Evolutionary conservation across 345 rosid genomes (phyloP), one percentile per base, ranked within the genome.

Genomic region (Salix suchowensis): DNA sequence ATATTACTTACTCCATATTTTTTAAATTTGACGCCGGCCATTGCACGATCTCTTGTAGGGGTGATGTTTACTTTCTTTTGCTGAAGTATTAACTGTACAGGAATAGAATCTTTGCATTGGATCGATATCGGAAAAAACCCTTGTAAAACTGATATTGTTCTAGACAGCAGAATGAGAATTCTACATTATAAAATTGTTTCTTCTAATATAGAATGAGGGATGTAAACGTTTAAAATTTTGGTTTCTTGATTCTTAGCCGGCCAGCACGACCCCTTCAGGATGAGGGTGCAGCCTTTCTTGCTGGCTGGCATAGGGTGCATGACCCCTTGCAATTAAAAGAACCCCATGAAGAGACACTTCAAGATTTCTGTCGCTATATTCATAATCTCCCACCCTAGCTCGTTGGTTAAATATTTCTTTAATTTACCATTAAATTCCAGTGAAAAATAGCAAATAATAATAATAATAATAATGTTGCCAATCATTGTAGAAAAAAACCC

Each of bases 81-180:
- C 39, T 10, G 48, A 30, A 36, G 13, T 10, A 26, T 37, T 18
- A 11, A 14, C 6, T 65, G 39, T 12, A 16, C 2, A 58, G 44
- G 80, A 81, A 81, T 76, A 68, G 73, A 72, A 81, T 81, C 80
- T 48, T 72, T 68, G 80, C 74, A 62, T 61, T 76, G 80, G 66
- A 58, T 21, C 26, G 5, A 18, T 44, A 71, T 67, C 48, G 67
- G 55, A 1, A 12, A 12, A 62, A 68, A 23, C 54, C 54, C 46
- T 73, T 72, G 72, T 37, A 68, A 58, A 68, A 77, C 80, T 37
- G 80, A 73, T 77, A 62, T 64, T 73, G 77, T 65, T 71, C 68
- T 65, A 36, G 70, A 34, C 26, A n/a, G 16, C 21, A 32, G 23
- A 46, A 48, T 28, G 30, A 18, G 70, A 64, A 28, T 28, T 62